Base-by-base conservation (phyloP, 2,329 filamentous ascomycete genomes). In the Alternaria brassicicola region DNA sequence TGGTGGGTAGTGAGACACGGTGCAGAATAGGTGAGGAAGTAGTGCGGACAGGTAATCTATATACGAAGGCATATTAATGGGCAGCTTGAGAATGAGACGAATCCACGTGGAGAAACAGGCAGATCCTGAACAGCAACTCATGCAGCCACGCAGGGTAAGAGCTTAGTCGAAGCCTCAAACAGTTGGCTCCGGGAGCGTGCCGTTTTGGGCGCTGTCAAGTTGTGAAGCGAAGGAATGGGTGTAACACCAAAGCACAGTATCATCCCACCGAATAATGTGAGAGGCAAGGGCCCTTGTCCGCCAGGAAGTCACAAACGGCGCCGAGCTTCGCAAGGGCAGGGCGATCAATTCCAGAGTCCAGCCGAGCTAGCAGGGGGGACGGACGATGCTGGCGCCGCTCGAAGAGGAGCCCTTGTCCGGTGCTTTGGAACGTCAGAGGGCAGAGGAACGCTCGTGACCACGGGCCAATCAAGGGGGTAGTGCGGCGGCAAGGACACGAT, bases 131-230 rank as follows among this genome's bases (percentile, higher is more conserved):
- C 68, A 64, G 57, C 58, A 71, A 66, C 65, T 73, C 68, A 72
- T 75, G 74, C 73, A 74, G 61, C 68, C 64, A 66, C 64, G 66
- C 70, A 74, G 55, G 67, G 69, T 67, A 61, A 71, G 66, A 69
- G 66, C 67, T 74, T 74, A 71, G 68, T 68, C 67, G 66, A 71
- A 70, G 69, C 68, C 72, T 76, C 74, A 76, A 75, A 76, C 75
- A 71, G 68, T 66, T 75, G 73, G 72, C 69, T 66, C 70, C 75
- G 75, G 73, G 72, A 71, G 70, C 60, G 65, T 70, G 68, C 75
- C 74, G 73, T 68, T 74, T 76, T 73, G 70, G 74, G 73, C 65
- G 73, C 72, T 74, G 71, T 76, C 72, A 76, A 69, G 63, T 56
- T 71, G 67, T 74, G 70, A 75, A 73, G 72, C 73, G 71, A 75